Percentiles rank a stretch among this genome's conserved stretches.
Conservation (phyloP, 768 basidiomycete species). For the Boletus rex-veris region DNA sequence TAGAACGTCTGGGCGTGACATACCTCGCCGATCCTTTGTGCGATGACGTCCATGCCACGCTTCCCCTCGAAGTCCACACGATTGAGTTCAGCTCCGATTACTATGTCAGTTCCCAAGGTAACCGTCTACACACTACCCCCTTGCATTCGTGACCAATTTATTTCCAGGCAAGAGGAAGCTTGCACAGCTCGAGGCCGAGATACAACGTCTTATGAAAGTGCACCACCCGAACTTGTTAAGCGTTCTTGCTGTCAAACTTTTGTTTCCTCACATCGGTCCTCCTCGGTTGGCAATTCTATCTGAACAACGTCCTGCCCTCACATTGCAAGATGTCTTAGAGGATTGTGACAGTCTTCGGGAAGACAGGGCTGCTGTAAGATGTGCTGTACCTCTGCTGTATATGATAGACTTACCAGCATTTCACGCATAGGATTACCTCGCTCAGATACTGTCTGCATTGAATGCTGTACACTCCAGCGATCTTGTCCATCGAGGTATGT, state of each 20-base stretch:
- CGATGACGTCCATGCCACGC: conserved; percentile 54
- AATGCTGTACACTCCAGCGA: conserved; percentile 62
- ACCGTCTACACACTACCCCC: not conserved
- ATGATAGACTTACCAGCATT: not conserved
- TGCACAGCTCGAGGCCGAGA: conserved; percentile 60
- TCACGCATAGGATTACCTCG: conserved; percentile 62
- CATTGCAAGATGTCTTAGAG: conserved; percentile 70
- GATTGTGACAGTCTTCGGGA: conserved; percentile 73
- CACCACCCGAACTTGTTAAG: conserved; percentile 65
- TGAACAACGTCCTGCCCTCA: conserved; percentile 67
- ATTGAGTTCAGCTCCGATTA: conserved; percentile 67
- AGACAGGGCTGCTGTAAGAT: conserved; percentile 60
- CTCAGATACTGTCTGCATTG: conserved; percentile 67
- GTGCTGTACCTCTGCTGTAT: not conserved
- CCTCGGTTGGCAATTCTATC: conserved; percentile 63
- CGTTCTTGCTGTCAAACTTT: conserved; percentile 65
- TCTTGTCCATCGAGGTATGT: conserved; percentile 66
- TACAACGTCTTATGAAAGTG: conserved; percentile 55
- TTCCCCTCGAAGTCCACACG: conserved; percentile 65
- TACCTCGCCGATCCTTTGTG: conserved; percentile 76
- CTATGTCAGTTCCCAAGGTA: conserved; percentile 64
- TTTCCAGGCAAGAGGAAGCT: conserved; percentile 62
- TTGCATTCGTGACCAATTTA: not conserved
- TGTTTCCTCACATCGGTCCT: conserved; percentile 45
- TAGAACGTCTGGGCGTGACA: conserved; percentile 61